Base-by-base conservation (phyloP, 139 green algal species). In the Asterochloris erici region DNA sequence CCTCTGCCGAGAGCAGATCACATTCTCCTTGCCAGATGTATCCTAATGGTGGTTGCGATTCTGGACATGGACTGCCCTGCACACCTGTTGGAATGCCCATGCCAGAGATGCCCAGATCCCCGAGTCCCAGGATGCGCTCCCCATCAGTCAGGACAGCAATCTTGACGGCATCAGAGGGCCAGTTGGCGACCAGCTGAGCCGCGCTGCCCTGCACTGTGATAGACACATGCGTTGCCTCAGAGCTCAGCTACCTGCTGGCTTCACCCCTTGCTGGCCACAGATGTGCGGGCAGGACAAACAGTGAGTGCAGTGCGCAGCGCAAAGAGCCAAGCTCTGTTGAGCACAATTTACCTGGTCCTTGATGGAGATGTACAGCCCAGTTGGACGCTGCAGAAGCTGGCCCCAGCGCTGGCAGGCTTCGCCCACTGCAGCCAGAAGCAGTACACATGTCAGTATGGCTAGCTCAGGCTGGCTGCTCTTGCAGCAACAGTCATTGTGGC, bases 61-160 rank as follows among this genome's bases (percentile, higher is more conserved):
- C 38, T 54, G 38, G 38, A 54, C 38, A 54, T 10, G 38, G 38
- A 54, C 4, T 54, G 38, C 38, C 38, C 16, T 21, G 29, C 83
- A 83, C 80, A 80, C 88, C 88, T 54, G 86, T 84, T 38, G 76
- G 68, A 77, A 92, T 93, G 74, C 87, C 90, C 84, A 91, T 90
- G 74, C 91, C 91, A 66, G 89, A 86, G 15, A 79, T 84, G n/a
- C 91, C 91, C 38, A 94, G 81, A 81, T 94, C 91, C 10, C 91
- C 91, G 26, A 94, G 82, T 6, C 91, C 91, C 27, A 94, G 84
- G 76, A 94, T 92, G 26, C 91, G 87, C 77, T 94, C 90, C 27
- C 91, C 91, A 74, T 94, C 91, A 11, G 91, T 94, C 11, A 93
- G 74, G 9, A 94, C 88, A 29, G 81, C 83, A 28, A 86, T 81